Conservation (phyloP, 2,329 filamentous ascomycete species). For the Neobulgaria alba region DNA sequence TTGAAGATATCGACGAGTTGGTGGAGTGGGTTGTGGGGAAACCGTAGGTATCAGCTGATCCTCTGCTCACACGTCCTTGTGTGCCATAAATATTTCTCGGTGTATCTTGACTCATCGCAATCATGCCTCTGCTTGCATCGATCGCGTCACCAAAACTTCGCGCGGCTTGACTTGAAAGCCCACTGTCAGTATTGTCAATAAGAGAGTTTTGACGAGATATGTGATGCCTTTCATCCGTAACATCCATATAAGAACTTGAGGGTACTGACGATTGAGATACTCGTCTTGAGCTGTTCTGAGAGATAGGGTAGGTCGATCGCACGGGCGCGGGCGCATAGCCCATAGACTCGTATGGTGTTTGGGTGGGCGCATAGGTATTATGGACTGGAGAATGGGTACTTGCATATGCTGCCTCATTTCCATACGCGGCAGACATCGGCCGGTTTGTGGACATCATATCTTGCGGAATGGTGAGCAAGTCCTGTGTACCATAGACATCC, state of each 20-base stretch:
- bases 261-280: conserved; percentile 78
- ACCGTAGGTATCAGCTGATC: conserved; percentile 78
- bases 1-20: conserved; percentile 84
- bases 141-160: conserved; percentile 80
- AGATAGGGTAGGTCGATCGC: conserved; percentile 48
- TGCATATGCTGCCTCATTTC: conserved; percentile 55
- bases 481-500: conserved; percentile 51
- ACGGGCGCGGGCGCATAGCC: conserved; percentile 63
- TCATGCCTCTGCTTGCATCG: conserved; percentile 88
- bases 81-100: conserved; percentile 82
- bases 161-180: conserved; percentile 47
- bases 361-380: conserved; percentile 28
- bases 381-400: conserved; percentile 46
- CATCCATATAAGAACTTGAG: conserved; percentile 39
- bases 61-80: conserved; percentile 49
- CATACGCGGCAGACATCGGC: conserved; percentile 55
- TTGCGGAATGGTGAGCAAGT: conserved; percentile 63
- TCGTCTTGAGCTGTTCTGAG: conserved; percentile 49
- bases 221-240: conserved; percentile 19
- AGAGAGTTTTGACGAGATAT: conserved; percentile 49
- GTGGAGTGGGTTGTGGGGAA: conserved; percentile 80
- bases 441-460: conserved; percentile 62
- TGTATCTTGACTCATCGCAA: conserved; percentile 92
- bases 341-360: conserved; percentile 65
- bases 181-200: conserved; percentile 55